These are phyloP conservation scores for Wickerhamomyces subpelliculosus DNA, from an alignment of 805 yeast species.

Conservation along the genomic window DNA sequence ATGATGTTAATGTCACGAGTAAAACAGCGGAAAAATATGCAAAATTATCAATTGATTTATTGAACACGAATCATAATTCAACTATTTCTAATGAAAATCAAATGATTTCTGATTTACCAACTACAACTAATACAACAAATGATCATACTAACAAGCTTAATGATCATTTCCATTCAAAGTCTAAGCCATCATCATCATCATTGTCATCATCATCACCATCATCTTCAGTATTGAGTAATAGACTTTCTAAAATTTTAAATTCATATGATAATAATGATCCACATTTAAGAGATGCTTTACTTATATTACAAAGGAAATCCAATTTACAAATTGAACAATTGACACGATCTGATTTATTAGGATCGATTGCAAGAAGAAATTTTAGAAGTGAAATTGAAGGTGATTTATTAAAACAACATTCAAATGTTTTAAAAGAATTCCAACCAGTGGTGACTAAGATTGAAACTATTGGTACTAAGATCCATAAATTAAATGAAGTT, in stretches of 20 bases:
- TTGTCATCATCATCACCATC: conserved; percentile 12
- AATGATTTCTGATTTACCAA: conserved; percentile 9
- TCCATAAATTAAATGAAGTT: conserved; percentile 14
- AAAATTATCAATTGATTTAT: conserved; percentile 33
- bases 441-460: conserved; percentile 38
- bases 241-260: conserved; percentile 28
- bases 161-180: background rate
- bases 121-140: background rate
- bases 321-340: conserved; percentile 13
- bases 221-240: conserved; percentile 29
- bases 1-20: conserved; percentile 4
- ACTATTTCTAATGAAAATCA: conserved; percentile 1
- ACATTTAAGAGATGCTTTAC: conserved; percentile 27
- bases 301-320: conserved; percentile 27
- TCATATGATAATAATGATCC: conserved; percentile 25
- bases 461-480: conserved; percentile 20
- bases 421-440: conserved; percentile 38
- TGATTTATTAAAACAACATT: conserved; percentile 51
- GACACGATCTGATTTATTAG: conserved; percentile 35
- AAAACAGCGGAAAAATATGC: conserved; percentile 43
- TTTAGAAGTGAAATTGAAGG: conserved; percentile 54
- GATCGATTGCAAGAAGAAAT: conserved; percentile 54
- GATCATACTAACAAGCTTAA: background rate
- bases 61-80: conserved; percentile 13
- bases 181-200: too few relatives aligned